A percentile compares a stretch with the other conserved stretches of the same genome.
Conservation (phyloP, 345 rosid species). For the Clarkia xantiana region DNA sequence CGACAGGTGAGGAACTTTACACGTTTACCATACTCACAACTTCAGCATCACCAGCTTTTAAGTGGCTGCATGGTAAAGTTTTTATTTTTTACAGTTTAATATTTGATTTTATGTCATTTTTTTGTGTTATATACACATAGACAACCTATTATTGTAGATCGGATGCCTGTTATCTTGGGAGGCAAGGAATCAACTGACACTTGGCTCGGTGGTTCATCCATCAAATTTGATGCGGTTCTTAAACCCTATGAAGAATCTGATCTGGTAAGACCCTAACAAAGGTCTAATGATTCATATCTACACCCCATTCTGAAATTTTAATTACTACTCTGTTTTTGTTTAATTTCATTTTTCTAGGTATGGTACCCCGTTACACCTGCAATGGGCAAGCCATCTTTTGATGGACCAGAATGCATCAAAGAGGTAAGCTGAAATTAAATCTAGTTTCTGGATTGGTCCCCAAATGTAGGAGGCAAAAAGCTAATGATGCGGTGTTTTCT, state of each 20-base stretch:
- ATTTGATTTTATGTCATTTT: too few species aligned
- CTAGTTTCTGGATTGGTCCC: too few species aligned
- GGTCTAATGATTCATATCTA: too few species aligned
- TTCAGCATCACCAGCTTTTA: conserved; percentile 45
- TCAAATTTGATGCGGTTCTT: conserved; percentile 35
- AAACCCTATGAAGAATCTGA: conserved; percentile 60
- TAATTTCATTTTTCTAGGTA: conserved; percentile 23
- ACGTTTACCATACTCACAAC: conserved; percentile 77
- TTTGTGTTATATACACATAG: too few species aligned
- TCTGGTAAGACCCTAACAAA: conserved; percentile 37
- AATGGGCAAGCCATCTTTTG: conserved; percentile 64
- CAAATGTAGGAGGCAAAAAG: too few species aligned
- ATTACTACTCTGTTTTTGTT: not conserved
- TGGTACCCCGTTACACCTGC: conserved; percentile 85
- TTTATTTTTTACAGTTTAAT: too few species aligned
- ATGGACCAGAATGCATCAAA: conserved; percentile 83
- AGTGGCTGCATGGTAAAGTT: conserved; percentile 74
- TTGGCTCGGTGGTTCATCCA: conserved; percentile 52
- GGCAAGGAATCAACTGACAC: conserved; percentile 48
- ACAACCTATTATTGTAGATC: conserved; percentile 22
- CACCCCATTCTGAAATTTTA: too few species aligned
- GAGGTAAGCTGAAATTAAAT: conserved; percentile 28
- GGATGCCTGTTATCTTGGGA: conserved; percentile 87
- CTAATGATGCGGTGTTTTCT: not conserved
- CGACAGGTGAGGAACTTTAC: conserved; percentile 57